phyloP scores from a whole-genome alignment of 2,329 filamentous ascomycete species.

The Aspergillus floridensis region DNA sequence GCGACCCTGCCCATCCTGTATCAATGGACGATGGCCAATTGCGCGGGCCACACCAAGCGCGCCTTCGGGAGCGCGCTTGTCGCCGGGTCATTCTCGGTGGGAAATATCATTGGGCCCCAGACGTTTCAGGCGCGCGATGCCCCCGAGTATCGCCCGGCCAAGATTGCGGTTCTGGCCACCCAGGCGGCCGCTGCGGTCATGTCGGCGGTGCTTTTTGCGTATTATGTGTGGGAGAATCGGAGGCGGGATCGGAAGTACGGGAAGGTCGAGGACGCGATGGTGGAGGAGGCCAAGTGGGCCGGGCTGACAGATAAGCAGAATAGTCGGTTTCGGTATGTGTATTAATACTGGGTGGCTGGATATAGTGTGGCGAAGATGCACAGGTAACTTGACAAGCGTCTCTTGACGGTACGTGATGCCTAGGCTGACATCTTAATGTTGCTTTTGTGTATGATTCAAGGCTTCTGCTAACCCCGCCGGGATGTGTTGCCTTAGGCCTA shows the following conservation, averaged over 20 bases:
- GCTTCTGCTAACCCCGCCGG: too few relatives aligned
- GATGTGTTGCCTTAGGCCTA: too few relatives aligned
- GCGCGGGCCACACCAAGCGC: slow-evolving; percentile 52
- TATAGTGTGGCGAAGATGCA: too few relatives aligned
- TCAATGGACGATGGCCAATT: slow-evolving; percentile 49
- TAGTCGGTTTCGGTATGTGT: slow-evolving; percentile 32
- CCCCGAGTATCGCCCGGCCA: slow-evolving; percentile 43
- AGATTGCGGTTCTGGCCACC: slow-evolving; percentile 42
- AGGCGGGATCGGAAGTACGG: slow-evolving; percentile 20
- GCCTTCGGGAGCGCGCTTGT: slow-evolving; percentile 48
- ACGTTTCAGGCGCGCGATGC: slow-evolving; percentile 46
- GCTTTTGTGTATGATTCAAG: too few relatives aligned
- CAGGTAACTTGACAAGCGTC: too few relatives aligned
- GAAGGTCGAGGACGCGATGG: slow-evolving; percentile 13
- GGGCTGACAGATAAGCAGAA: slow-evolving; percentile 38
- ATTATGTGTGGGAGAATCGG: slow-evolving; percentile 34
- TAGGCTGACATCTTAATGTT: too few relatives aligned
- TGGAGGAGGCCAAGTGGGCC: slow-evolving; percentile 29
- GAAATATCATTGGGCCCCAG: slow-evolving; percentile 49
- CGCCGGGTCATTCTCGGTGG: slow-evolving; percentile 44
- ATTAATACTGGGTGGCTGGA: slow-evolving; percentile 20
- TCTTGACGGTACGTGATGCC: too few relatives aligned
- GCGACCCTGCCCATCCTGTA: slow-evolving; percentile 47
- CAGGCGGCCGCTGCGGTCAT: slow-evolving; percentile 32
- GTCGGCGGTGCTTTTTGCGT: slow-evolving; percentile 27